Percentiles rank a stretch among this genome's conserved stretches.
Evolutionary conservation across 2,329 filamentous ascomycete genomes (phyloP).

Genomic region (Phaeosphaeria sp.): DNA sequence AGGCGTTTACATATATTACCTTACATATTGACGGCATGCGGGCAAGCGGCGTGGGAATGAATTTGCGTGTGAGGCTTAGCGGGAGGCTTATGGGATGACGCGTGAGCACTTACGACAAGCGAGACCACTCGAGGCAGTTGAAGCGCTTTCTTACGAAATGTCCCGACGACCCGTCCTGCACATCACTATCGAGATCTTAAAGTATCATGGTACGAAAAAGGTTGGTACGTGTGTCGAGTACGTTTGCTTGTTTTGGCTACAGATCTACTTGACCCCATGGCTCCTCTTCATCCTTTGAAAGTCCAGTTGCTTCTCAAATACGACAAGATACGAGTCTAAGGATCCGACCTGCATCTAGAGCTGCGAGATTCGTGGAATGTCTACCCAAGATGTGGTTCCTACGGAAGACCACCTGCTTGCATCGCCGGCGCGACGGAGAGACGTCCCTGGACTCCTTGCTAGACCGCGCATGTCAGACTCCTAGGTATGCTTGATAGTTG

Average conservation of each 20-base stretch:
- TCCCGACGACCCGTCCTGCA: not conserved
- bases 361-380: not conserved
- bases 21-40: not conserved
- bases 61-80: not conserved
- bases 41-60: not conserved
- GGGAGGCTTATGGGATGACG: not conserved
- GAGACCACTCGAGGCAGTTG: not conserved
- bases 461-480: not conserved
- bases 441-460: not conserved
- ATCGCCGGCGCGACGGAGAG: not conserved
- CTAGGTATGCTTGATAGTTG: not conserved
- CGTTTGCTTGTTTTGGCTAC: not conserved
- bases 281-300: not conserved
- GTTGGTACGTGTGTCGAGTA: not conserved
- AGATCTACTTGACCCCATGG: not conserved
- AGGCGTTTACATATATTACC: not conserved
- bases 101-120: not conserved
- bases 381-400: not conserved
- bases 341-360: not conserved
- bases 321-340: not conserved
- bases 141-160: not conserved
- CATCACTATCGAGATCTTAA: not conserved
- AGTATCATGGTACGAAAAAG: not conserved
- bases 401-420: not conserved
- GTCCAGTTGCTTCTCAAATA: not conserved